Base-by-base conservation (phyloP, 2,329 filamentous ascomycete species). In the Fusarium buharicum region DNA sequence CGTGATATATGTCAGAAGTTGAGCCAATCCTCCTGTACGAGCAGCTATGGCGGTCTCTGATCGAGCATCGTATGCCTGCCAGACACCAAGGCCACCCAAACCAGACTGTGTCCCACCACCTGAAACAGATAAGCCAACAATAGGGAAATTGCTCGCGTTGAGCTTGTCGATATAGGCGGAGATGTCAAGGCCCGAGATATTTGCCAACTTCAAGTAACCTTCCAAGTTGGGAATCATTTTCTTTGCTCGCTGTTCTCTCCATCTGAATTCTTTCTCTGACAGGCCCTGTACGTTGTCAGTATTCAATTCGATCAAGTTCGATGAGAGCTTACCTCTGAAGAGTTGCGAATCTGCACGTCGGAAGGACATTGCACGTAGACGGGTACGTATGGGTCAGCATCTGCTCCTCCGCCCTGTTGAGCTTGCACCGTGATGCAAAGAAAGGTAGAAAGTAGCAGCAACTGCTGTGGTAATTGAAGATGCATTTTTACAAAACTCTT, bases 91-190 rank as follows among this genome's bases (percentile, higher is more conserved):
- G 0, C 71, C 71, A 4, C 71, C 71, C 9, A 73, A 37, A 2
- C 71, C 71, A 14, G 71, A 72, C 37, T 73, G 71, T 0, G 71
- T 71, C 0, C 69, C 71, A 27, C 70, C 71, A 0, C 70, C 71
- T 0, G 71, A 73, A 10, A 73, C 47, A 2, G 71, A 62, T 7
- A 72, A 51, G 0, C 69, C 70, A 12, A 73, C 46, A 1, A 72
- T 28, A 1, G 71, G 69, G 0, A 66, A 50, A 18, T 53, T 60
- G 1, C 28, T 62, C 4, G 18, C 30, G 18, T 69, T 69, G 10
- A 73, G 56, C 8, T 56, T 60, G 10, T 59, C 38, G 1, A 72
- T 55, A 11, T 67, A 73, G 16, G 48, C 38, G 0, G 46, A 27
- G 0, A 73, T 50, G 16, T 73, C 55, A 34, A 73, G 66, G 6